These are phyloP conservation scores for Immersiporthe knoxdaviesiana DNA, from an alignment of 2,329 filamentous ascomycete genomes.

Conservation along the genomic window DNA sequence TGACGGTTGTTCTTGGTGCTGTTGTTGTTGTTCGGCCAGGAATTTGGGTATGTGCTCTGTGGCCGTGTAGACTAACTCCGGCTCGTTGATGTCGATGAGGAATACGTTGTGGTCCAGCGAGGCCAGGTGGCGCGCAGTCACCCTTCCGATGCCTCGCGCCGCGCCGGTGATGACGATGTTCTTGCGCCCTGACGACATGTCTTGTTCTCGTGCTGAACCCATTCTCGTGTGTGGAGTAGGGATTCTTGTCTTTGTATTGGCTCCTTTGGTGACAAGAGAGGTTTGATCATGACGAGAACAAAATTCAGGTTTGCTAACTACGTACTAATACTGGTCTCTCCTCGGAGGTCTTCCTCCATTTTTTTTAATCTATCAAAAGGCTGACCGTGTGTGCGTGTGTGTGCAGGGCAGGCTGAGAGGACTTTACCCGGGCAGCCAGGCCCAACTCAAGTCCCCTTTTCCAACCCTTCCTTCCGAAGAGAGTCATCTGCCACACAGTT, in stretches of 20 bases:
- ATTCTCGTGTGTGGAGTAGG: neutral
- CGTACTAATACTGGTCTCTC: neutral
- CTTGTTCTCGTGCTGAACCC: conserved; percentile 1
- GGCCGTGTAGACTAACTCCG: conserved; percentile 44
- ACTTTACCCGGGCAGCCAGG: conserved; percentile 16
- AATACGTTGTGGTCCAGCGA: conserved; percentile 47
- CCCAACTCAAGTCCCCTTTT: neutral
- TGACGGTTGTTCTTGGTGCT: neutral
- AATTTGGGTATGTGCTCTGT: conserved; percentile 37
- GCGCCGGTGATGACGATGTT: conserved; percentile 38
- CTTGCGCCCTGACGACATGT: conserved; percentile 24
- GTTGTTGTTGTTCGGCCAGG: conserved; percentile 32
- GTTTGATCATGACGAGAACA: neutral
- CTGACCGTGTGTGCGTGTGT: neutral
- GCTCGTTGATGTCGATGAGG: conserved; percentile 47
- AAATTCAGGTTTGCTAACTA: neutral
- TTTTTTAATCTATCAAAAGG: neutral
- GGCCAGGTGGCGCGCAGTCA: conserved; percentile 47
- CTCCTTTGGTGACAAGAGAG: neutral
- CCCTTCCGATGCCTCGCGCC: conserved; percentile 50
- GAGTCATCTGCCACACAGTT: neutral
- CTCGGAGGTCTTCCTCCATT: neutral
- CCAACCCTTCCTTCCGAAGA: neutral
- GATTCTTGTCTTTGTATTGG: neutral
- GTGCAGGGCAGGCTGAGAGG: neutral